phyloP scores from a whole-genome alignment of 164 flowering plant genomes.

The Euptelea pleiosperma region DNA sequence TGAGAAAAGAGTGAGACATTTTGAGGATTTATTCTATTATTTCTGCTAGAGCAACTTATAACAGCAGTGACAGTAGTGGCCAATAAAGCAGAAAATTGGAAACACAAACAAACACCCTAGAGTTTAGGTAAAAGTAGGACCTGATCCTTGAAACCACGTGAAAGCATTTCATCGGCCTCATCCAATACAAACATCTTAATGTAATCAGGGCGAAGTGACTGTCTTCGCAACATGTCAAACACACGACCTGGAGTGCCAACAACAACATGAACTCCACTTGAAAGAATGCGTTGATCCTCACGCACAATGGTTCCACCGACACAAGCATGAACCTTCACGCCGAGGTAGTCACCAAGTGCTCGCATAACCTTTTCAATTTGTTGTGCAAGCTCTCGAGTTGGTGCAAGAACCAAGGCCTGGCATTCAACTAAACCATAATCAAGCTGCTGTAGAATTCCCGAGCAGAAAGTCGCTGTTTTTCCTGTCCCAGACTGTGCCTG shows the following conservation, averaged over 20 bases:
- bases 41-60: neutral
- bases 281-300: constrained; percentile 79
- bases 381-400: constrained; percentile 83
- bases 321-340: constrained; percentile 90
- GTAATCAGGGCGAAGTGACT: constrained; percentile 67
- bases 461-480: constrained; percentile 85
- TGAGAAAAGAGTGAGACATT: too few relatives aligned
- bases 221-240: constrained; percentile 74
- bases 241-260: constrained; percentile 93
- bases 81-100: too few relatives aligned
- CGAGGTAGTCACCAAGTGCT: constrained; percentile 84
- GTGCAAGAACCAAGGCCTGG: constrained; percentile 82
- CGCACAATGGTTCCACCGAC: constrained; percentile 95
- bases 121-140: constrained; percentile 18
- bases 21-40: neutral
- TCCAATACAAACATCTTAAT: constrained; percentile 85
- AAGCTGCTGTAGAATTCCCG: constrained; percentile 80
- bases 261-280: constrained; percentile 77
- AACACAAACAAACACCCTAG: too few relatives aligned
- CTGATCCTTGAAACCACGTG: constrained; percentile 90
- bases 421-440: constrained; percentile 64
- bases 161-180: constrained; percentile 94
- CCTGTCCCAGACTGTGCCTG: constrained; percentile 96
- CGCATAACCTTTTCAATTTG: constrained; percentile 93
- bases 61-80: too few relatives aligned